Evolutionary conservation across 1,139 yeast genomes (phyloP).

Genomic region (Citeromyces siamensis): DNA sequence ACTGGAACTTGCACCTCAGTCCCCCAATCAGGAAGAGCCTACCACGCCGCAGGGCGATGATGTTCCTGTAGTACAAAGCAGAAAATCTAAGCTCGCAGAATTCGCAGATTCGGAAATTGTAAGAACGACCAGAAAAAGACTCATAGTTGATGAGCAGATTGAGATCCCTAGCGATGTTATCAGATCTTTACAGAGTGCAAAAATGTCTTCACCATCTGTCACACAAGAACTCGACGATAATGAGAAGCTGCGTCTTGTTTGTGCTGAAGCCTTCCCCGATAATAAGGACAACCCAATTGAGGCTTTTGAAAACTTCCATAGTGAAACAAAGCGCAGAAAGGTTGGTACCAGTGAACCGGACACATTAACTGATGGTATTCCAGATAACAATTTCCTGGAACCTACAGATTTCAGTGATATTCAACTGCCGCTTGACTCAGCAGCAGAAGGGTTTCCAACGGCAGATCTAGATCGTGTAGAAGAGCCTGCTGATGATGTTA

Average conservation of each 20-base stretch:
- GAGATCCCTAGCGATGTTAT: slow-evolving; percentile 16
- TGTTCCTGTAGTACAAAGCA: background rate
- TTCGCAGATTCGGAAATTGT: slow-evolving; percentile 17
- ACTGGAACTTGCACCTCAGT: background rate
- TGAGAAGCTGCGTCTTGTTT: slow-evolving; percentile 1
- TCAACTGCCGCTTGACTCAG: slow-evolving; percentile 9
- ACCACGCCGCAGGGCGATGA: slow-evolving; percentile 4
- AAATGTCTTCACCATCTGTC: background rate
- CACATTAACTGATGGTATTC: slow-evolving; percentile 4
- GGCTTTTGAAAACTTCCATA: background rate
- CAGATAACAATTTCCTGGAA: slow-evolving; percentile 1
- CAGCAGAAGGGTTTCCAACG: slow-evolving; percentile 7
- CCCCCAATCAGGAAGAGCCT: slow-evolving; percentile 2
- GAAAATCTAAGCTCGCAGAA: slow-evolving; percentile 1
- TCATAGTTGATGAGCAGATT: slow-evolving; percentile 13
- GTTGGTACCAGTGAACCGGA: slow-evolving; percentile 13
- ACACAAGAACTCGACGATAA: background rate
- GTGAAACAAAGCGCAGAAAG: slow-evolving; percentile 9
- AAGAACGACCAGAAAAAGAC: slow-evolving; percentile 17
- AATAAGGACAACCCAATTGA: background rate
- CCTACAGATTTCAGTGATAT: slow-evolving; percentile 4
- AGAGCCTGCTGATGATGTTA: slow-evolving; percentile 2
- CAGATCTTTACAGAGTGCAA: background rate
- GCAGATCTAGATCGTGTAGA: background rate
- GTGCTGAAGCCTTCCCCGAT: slow-evolving; percentile 1